phyloP scores from a whole-genome alignment of 805 yeast species.

The Clavispora santaluciae region DNA sequence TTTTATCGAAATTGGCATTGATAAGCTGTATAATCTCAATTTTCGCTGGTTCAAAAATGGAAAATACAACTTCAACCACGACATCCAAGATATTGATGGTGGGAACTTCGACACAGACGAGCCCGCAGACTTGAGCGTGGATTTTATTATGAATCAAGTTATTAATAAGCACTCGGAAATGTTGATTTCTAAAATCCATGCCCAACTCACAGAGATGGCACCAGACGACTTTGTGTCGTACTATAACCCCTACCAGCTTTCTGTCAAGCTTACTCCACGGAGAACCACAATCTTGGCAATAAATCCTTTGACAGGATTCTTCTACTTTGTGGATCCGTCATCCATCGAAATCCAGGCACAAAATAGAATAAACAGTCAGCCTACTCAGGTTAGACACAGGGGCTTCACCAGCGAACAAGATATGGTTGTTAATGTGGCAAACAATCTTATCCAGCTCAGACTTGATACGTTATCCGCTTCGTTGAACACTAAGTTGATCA shows the following conservation, averaged over 20 bases:
- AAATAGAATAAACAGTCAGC: conserved; percentile 27
- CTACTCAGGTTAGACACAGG: conserved; percentile 13
- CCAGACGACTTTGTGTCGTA: conserved; percentile 11
- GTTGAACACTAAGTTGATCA: conserved; percentile 50
- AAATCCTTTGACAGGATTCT: conserved; percentile 37
- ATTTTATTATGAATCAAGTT: conserved; percentile 29
- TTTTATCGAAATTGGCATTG: conserved; percentile 59
- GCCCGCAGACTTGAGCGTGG: conserved; percentile 31
- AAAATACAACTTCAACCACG: conserved; percentile 23
- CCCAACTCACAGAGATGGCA: conserved; percentile 11
- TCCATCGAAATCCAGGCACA: conserved; percentile 30
- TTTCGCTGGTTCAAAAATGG: conserved; percentile 66
- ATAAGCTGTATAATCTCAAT: conserved; percentile 41
- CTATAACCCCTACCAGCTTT: conserved; percentile 31
- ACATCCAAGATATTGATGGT: conserved; percentile 7
- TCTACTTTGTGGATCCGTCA: conserved; percentile 37
- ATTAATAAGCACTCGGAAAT: conserved; percentile 36
- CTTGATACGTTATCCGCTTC: conserved; percentile 47
- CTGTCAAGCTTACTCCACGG: conserved; percentile 27
- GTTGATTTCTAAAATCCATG: conserved; percentile 23
- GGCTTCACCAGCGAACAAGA: conserved; percentile 26
- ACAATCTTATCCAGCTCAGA: conserved; percentile 41
- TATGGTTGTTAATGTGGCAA: conserved; percentile 28
- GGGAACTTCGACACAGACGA: conserved; percentile 12
- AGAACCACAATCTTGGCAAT: conserved; percentile 34